Percentiles rank a stretch among this genome's conserved stretches.
Conservation (phyloP, 495 filamentous ascomycete genomes). For the Jackrogersella minutella region DNA sequence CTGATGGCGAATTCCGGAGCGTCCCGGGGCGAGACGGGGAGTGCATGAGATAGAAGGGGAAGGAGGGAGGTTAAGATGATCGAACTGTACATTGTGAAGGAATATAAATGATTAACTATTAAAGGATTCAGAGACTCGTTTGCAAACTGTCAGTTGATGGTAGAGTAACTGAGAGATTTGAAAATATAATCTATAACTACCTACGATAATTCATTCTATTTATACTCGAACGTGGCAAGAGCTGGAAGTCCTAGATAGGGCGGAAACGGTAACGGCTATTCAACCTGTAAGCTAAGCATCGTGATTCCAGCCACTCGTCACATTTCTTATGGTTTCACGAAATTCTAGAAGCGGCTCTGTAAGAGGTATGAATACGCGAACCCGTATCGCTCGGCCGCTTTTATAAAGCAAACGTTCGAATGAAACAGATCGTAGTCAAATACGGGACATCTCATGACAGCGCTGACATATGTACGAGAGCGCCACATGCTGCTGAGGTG, state of each 20-base stretch:
- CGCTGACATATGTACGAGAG: constrained; percentile 13
- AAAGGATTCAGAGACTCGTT: not conserved
- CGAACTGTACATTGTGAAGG: constrained; percentile 21
- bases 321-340: not conserved
- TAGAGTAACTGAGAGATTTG: not conserved
- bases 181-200: not conserved
- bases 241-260: not conserved
- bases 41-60: constrained; percentile 26
- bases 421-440: constrained; percentile 1
- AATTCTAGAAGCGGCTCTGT: not conserved
- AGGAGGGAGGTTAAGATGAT: constrained; percentile 20
- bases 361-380: constrained; percentile 14
- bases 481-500: constrained; percentile 17
- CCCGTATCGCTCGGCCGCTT: constrained; percentile 14
- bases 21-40: constrained; percentile 29
- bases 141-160: not conserved
- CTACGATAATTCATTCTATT: constrained; percentile 10
- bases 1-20: constrained; percentile 35
- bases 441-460: constrained; percentile 16
- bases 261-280: not conserved
- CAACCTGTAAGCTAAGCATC: constrained; percentile 12
- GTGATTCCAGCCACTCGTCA: not conserved
- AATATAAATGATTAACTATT: not conserved
- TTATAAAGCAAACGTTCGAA: not conserved
- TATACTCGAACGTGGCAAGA: constrained; percentile 10